Percentiles rank a stretch among this genome's conserved stretches.
Evolutionary conservation across 2,329 filamentous ascomycete genomes (phyloP).

Genomic region (Exophiala dermatitidis): DNA sequence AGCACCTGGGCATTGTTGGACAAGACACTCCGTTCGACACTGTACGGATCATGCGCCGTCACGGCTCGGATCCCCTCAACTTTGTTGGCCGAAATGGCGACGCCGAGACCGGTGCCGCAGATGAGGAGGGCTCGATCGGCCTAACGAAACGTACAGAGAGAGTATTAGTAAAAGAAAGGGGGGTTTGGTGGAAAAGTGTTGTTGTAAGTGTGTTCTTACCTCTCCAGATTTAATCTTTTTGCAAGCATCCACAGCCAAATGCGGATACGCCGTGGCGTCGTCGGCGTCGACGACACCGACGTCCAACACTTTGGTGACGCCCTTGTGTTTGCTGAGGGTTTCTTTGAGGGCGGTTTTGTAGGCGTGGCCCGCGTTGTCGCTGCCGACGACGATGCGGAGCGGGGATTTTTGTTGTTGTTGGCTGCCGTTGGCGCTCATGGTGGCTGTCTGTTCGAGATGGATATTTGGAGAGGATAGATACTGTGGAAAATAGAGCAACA

Average conservation of each 20-base stretch:
- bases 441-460: background rate
- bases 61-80: constrained; percentile 78
- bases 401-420: constrained; percentile 24
- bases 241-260: constrained; percentile 67
- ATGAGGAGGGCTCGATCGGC: constrained; percentile 73
- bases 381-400: constrained; percentile 56
- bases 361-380: constrained; percentile 64
- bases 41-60: constrained; percentile 80
- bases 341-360: constrained; percentile 75
- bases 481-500: too few species aligned
- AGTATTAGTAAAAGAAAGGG: background rate
- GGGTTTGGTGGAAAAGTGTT: background rate
- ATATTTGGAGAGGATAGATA: too few species aligned
- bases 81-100: constrained; percentile 86
- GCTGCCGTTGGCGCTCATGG: constrained; percentile 14
- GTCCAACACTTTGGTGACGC: constrained; percentile 62
- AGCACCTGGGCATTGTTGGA: constrained; percentile 84
- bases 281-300: constrained; percentile 60
- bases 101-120: constrained; percentile 79
- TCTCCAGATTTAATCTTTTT: constrained; percentile 43
- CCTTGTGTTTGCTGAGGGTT: constrained; percentile 60
- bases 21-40: constrained; percentile 69
- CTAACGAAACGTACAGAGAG: constrained; percentile 27
- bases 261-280: constrained; percentile 77
- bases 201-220: constrained; percentile 12